Conservation (phyloP, 306 rosid genomes). For the Spatholobus suberectus region DNA sequence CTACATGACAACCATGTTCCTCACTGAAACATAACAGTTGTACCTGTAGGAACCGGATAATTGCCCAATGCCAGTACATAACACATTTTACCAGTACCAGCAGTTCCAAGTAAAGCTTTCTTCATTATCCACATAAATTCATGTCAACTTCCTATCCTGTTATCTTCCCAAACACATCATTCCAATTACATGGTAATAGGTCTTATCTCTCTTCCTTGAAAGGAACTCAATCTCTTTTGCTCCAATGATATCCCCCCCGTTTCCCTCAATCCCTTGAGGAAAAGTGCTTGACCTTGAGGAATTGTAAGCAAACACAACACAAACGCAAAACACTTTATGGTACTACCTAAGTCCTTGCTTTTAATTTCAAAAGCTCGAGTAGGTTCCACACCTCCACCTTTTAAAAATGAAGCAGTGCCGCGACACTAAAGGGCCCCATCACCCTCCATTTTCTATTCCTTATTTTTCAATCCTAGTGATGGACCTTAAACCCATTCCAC, state of each 20-base stretch:
- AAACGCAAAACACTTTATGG: background rate
- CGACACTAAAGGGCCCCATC: background rate
- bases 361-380: conserved; percentile 32
- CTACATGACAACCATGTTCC: conserved; percentile 15
- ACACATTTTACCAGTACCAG: conserved; percentile 5
- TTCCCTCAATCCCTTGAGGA: background rate
- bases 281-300: background rate
- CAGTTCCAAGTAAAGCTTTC: background rate
- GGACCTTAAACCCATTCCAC: background rate
- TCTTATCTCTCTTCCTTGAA: conserved; percentile 5
- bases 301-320: background rate
- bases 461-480: background rate
- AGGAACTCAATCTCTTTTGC: conserved; percentile 8
- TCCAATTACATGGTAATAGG: conserved; percentile 14
- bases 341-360: background rate
- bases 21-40: conserved; percentile 10
- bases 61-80: background rate
- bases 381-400: conserved; percentile 14
- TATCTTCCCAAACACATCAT: conserved; percentile 11
- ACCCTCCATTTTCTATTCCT: background rate
- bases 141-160: background rate
- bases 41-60: background rate
- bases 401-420: background rate
- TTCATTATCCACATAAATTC: conserved; percentile 15
- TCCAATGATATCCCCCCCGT: background rate